Conservation (phyloP, 192 early-diverging fungal genomes). For the Globomyces pollinis-pini region DNA sequence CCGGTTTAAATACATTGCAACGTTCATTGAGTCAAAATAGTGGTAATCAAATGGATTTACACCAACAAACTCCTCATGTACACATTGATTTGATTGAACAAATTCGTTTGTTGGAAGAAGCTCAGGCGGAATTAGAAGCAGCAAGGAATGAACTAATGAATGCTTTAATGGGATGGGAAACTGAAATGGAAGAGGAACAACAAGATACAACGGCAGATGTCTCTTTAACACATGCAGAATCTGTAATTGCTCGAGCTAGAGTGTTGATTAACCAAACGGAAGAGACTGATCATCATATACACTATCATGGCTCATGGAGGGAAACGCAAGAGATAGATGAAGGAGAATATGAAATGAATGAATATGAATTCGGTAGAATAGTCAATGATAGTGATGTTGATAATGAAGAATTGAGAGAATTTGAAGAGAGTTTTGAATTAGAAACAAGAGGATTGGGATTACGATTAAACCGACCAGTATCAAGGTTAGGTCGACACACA, state of each 20-base stretch:
- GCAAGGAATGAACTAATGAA: slow-evolving; percentile 7
- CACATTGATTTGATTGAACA: background rate
- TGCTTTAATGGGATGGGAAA: background rate
- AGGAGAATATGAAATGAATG: no score
- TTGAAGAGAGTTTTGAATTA: background rate
- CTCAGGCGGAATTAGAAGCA: background rate
- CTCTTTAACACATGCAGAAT: background rate
- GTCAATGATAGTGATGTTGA: no score
- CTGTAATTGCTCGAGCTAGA: background rate
- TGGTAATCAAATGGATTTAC: no score
- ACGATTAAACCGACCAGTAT: background rate
- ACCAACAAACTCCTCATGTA: background rate
- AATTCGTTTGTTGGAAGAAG: background rate
- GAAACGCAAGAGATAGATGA: background rate
- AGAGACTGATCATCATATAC: background rate
- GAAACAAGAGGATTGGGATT: background rate
- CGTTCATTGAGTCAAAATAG: no score
- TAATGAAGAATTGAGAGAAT: background rate
- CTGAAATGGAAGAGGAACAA: background rate
- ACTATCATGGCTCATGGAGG: background rate
- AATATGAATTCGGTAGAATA: no score
- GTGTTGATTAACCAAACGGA: background rate
- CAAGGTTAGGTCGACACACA: background rate
- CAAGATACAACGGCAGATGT: background rate
- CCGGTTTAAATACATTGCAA: no score